These are phyloP conservation scores for Hortiboletus campestris DNA, from an alignment of 768 basidiomycete genomes.

Conservation along the genomic window DNA sequence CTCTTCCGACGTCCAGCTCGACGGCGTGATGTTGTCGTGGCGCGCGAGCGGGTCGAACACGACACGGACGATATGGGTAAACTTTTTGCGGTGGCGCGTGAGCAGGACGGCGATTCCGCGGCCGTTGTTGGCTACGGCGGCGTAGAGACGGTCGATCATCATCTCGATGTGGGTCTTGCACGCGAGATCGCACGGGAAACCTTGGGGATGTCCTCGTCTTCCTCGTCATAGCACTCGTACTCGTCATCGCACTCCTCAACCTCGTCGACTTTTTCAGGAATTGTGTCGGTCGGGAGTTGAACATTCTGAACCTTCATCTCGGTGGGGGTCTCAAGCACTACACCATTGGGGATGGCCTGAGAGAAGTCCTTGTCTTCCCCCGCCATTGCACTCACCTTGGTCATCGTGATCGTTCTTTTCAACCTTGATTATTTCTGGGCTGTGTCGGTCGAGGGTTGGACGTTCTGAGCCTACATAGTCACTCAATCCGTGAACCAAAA, in stretches of 20 bases:
- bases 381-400: background rate
- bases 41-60: background rate
- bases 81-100: background rate
- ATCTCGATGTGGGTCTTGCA: background rate
- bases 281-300: background rate
- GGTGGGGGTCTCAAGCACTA: background rate
- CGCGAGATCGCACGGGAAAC: background rate
- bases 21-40: background rate
- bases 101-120: conserved; percentile 1
- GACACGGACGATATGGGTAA: conserved; percentile 3
- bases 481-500: too few relatives aligned
- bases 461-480: too few relatives aligned
- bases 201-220: background rate
- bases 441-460: background rate
- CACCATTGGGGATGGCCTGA: background rate
- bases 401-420: background rate
- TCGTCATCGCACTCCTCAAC: background rate
- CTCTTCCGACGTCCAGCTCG: background rate
- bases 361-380: background rate
- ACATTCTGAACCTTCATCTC: background rate
- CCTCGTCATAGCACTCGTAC: background rate
- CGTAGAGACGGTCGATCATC: background rate
- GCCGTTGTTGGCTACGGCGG: conserved; percentile 4
- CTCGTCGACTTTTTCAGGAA: background rate
- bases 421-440: background rate